Evolutionary conservation across 1,139 yeast genomes (phyloP), one percentile per base, ranked within the genome.

Genomic region (Geotrichum carabidarum): DNA sequence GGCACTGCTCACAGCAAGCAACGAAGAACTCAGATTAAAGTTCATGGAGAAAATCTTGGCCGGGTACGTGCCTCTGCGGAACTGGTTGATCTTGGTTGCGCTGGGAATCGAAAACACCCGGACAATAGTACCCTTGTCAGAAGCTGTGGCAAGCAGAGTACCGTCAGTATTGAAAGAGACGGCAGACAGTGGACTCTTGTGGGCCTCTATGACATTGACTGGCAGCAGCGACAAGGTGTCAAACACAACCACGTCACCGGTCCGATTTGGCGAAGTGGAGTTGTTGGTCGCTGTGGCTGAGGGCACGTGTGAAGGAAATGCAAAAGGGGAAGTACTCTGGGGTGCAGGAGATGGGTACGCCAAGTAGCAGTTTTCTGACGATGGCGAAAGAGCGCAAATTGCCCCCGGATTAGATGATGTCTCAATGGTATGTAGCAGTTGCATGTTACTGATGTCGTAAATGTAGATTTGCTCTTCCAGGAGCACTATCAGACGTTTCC

Each of bases 61-160:
- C 2, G 96, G 95, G 67, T 91, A 91, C 0, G 97, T 87, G 1
- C 99, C 99, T 66, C 98, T 78, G 62, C 99, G 78, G 70, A 93
- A 93, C 69, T 93, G 98, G 66, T 82, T 89, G 51, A 91, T 72
- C 65, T 91, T 88, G 18, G 81, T 78, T 0, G 97, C 98, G 0
- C 87, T 80, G 31, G 84, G 86, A 0, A 89, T 89, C n/a, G 84
- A 78, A 65, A 93, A 93, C 1, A 93, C 88, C 56, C 99, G 75
- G 1, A 93, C 82, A 47, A 93, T 89, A 0, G 99, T 93, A 4
- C 99, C 99, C 67, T 90, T 90, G 61, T 89, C 96, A 15, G 96
- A 87, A 0, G 98, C 96, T 0, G 98, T 90, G 1, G 98, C 97
- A 50, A 93, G 74, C 50, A 89, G 69, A 0, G 84, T 76, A 0